Evolutionary conservation across 352 stramenopile species (phyloP).

Genomic region (Globisporangium cystogenes): DNA sequence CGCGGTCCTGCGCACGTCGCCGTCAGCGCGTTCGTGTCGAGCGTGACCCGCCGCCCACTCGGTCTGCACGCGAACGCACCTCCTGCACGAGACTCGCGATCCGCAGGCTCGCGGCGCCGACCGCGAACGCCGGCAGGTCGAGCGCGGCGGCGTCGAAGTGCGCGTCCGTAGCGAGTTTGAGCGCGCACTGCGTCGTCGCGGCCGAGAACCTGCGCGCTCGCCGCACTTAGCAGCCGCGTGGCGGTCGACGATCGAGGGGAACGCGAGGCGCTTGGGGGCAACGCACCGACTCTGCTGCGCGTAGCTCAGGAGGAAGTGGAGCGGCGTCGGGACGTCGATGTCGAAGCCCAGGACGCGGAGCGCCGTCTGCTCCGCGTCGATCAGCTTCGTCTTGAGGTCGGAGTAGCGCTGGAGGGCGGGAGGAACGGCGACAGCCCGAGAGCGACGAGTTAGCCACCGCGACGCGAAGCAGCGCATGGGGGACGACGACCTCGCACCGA

Average conservation of each 20-base stretch:
- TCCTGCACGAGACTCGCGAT: slow-evolving; percentile 19
- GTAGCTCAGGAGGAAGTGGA: slow-evolving; percentile 31
- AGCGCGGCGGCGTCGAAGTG: slow-evolving; percentile 21
- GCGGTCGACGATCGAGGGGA: too few species aligned
- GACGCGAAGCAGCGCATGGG: not conserved
- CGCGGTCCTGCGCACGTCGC: not conserved
- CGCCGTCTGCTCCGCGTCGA: slow-evolving; percentile 50
- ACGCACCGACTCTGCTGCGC: slow-evolving; percentile 19
- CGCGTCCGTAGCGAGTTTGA: slow-evolving; percentile 34
- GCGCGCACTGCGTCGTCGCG: slow-evolving; percentile 23
- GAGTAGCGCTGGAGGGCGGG: slow-evolving; percentile 23
- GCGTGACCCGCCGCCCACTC: not conserved
- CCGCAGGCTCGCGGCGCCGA: slow-evolving; percentile 26
- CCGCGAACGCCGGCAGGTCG: slow-evolving; percentile 16
- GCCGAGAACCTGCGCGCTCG: slow-evolving; percentile 16
- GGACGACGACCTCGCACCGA: slow-evolving; percentile 11
- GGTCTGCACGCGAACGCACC: slow-evolving; percentile 1
- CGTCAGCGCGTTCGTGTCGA: not conserved
- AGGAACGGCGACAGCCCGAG: too few species aligned
- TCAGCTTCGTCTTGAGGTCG: slow-evolving; percentile 35
- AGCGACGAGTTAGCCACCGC: not conserved
- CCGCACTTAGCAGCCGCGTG: not conserved
- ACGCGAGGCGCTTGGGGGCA: too few species aligned
- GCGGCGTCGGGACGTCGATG: slow-evolving; percentile 32
- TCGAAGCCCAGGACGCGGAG: slow-evolving; percentile 43